These are phyloP conservation scores for Trypanosoma cruzi DNA, from an alignment of 208 protist species.

Conservation along the genomic window DNA sequence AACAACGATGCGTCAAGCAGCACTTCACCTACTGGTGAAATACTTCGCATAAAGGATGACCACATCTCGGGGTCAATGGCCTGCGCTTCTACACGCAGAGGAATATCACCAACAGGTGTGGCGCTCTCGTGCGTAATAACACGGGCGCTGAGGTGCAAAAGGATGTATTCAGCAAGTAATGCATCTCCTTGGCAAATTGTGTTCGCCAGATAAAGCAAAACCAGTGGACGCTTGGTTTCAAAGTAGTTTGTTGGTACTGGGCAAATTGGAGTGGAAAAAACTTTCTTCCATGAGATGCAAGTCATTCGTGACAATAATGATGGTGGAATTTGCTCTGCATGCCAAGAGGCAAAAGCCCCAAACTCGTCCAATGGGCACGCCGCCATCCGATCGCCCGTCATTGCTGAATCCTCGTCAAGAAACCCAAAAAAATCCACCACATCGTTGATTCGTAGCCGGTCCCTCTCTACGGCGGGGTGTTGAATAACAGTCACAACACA, in stretches of 20 bases:
- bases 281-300: conserved; percentile 25
- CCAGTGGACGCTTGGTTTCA: conserved; percentile 16
- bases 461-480: conserved; percentile 2
- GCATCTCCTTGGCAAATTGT: conserved; percentile 57
- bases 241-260: conserved; percentile 5
- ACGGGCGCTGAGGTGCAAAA: conserved; percentile 69
- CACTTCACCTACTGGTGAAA: conserved; percentile 64
- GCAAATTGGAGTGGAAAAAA: conserved; percentile 30
- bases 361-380: conserved; percentile 44
- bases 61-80: conserved; percentile 34
- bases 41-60: conserved; percentile 39
- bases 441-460: conserved; percentile 57
- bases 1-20: conserved; percentile 36
- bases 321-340: conserved; percentile 42
- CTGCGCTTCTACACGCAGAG: conserved; percentile 48
- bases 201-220: conserved; percentile 29
- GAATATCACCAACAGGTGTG: conserved; percentile 78
- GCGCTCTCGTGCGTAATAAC: conserved; percentile 47
- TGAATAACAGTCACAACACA: conserved; percentile 48
- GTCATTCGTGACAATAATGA: conserved; percentile 55
- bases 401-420: conserved; percentile 29
- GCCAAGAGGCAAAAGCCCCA: conserved; percentile 50
- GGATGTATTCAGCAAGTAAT: conserved; percentile 64
- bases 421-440: conserved; percentile 81
- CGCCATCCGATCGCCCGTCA: not conserved